Conservation (phyloP, 2,329 filamentous ascomycete genomes). For the Talaromyces sp. region DNA sequence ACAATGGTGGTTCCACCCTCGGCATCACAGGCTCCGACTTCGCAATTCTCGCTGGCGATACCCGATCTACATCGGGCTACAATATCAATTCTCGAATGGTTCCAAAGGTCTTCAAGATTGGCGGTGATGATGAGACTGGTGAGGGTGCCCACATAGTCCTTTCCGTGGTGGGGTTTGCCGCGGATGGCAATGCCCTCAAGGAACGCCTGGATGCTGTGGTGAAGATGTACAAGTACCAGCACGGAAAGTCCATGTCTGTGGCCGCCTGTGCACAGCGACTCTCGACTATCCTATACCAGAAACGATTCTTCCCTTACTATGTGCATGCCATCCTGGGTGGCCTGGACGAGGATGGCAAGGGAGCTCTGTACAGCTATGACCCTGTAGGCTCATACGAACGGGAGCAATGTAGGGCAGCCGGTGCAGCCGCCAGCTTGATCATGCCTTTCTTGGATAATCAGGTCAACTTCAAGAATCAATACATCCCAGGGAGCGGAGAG, state of each 20-base stretch:
- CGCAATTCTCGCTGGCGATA: slow-evolving; percentile 95
- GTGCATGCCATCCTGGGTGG: slow-evolving; percentile 92
- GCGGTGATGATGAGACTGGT: slow-evolving; percentile 83
- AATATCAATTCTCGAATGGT: slow-evolving; percentile 97
- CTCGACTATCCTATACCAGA: slow-evolving; percentile 92
- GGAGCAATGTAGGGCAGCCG: slow-evolving; percentile 92
- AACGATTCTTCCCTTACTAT: slow-evolving; percentile 99
- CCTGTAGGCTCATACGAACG: slow-evolving; percentile 97
- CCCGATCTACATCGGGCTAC: slow-evolving; percentile 92
- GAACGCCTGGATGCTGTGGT: slow-evolving; percentile 92
- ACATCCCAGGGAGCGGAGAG: slow-evolving; percentile 80
- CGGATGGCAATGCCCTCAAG: slow-evolving; percentile 90
- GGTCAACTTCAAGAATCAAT: slow-evolving; percentile 99
- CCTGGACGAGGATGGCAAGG: slow-evolving; percentile 90
- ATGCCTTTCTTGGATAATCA: slow-evolving; percentile 99
- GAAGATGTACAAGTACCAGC: slow-evolving; percentile 99
- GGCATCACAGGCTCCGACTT: slow-evolving; percentile 94
- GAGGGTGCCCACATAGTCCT: slow-evolving; percentile 84
- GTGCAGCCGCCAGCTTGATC: slow-evolving; percentile 89
- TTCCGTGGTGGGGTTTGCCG: slow-evolving; percentile 93
- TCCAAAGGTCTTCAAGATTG: slow-evolving; percentile 97
- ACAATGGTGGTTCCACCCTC: slow-evolving; percentile 95
- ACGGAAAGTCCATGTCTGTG: slow-evolving; percentile 94
- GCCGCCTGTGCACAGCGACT: slow-evolving; percentile 93
- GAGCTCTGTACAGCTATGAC: slow-evolving; percentile 95